Evolutionary conservation across 164 flowering plant species (phyloP).

Genomic region (Magnolia officinalis): DNA sequence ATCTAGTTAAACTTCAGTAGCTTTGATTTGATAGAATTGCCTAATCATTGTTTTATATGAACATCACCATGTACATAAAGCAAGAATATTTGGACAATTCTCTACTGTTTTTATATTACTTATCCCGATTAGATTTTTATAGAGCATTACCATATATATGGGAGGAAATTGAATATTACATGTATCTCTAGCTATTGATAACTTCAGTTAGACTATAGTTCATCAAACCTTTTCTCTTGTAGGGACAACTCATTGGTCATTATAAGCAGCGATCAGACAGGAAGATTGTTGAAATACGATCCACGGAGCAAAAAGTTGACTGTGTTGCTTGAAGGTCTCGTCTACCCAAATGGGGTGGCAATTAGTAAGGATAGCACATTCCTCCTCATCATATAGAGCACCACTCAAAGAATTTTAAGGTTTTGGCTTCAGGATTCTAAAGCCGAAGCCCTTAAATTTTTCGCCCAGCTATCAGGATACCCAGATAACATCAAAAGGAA

Average conservation of each 20-base stretch:
- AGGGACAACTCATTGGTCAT: background rate
- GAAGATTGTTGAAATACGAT: slow-evolving; percentile 40
- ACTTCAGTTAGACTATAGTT: too few relatives aligned
- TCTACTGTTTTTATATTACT: too few relatives aligned
- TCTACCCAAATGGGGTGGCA: slow-evolving; percentile 42
- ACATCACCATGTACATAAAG: too few relatives aligned
- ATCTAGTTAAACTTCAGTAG: too few relatives aligned
- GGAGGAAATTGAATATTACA: too few relatives aligned
- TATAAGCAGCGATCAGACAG: slow-evolving; percentile 27
- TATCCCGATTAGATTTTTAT: too few relatives aligned
- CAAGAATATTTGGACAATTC: too few relatives aligned
- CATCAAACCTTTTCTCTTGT: background rate
- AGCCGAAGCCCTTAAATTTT: slow-evolving; percentile 5
- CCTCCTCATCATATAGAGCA: slow-evolving; percentile 43
- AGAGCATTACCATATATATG: too few relatives aligned
- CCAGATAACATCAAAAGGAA: slow-evolving; percentile 27
- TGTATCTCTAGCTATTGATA: too few relatives aligned
- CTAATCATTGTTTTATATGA: too few relatives aligned
- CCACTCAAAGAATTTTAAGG: slow-evolving; percentile 36
- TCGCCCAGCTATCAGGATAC: slow-evolving; percentile 12
- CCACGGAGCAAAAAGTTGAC: slow-evolving; percentile 19
- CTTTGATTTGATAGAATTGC: too few relatives aligned
- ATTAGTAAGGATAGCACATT: slow-evolving; percentile 27
- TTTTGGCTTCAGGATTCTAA: slow-evolving; percentile 18
- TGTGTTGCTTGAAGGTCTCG: slow-evolving; percentile 19